Evolutionary conservation across 306 rosid genomes (phyloP).

Genomic region (Amphicarpaea edgeworthii): DNA sequence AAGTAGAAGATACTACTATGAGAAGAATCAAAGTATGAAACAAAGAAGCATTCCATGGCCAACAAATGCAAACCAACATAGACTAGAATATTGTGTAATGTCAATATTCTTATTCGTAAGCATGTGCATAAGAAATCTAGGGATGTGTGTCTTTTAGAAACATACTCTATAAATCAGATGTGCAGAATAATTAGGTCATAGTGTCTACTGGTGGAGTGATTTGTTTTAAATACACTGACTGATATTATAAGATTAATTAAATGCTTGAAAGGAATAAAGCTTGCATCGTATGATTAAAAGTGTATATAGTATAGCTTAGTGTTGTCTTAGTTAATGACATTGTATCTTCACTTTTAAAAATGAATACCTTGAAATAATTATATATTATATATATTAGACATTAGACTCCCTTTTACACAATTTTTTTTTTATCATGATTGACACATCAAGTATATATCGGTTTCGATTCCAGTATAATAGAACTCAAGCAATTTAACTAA

Average conservation of each 20-base stretch:
- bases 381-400: background rate
- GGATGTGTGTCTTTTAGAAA: background rate
- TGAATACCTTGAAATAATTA: background rate
- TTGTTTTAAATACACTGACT: background rate
- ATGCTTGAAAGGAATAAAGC: background rate
- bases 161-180: background rate
- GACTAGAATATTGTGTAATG: background rate
- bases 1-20: background rate
- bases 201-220: background rate
- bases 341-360: background rate
- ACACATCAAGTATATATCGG: background rate
- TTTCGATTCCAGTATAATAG: background rate
- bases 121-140: background rate
- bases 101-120: background rate
- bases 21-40: background rate
- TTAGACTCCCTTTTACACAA: background rate
- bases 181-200: background rate
- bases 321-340: background rate
- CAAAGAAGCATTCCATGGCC: background rate
- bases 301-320: background rate
- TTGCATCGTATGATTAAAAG: background rate
- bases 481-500: background rate
- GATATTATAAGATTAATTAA: background rate
- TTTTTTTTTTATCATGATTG: background rate
- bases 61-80: background rate